phyloP scores from a whole-genome alignment of 441 rosid species.

The Omphalea diandra region DNA sequence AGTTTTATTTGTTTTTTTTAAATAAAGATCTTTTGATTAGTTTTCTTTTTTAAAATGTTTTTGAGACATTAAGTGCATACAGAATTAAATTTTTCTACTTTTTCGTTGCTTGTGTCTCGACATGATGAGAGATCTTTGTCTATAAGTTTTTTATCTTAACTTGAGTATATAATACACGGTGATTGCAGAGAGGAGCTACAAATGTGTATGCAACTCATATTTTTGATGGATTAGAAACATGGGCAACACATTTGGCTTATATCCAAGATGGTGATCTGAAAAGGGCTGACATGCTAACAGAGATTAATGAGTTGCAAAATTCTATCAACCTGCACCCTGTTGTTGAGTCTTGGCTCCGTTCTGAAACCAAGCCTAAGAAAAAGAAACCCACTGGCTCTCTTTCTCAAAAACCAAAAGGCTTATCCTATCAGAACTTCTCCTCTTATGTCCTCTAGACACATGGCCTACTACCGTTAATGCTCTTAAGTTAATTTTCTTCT shows the following conservation, averaged over 20 bases:
- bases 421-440: constrained; percentile 59
- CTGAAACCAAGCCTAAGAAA: constrained; percentile 68
- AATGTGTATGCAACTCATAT: constrained; percentile 92
- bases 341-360: constrained; percentile 87
- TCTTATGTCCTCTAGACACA: constrained; percentile 83
- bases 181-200: constrained; percentile 74
- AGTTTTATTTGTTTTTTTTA: too few relatives aligned
- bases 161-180: not conserved
- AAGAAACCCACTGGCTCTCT: constrained; percentile 39
- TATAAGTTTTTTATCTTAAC: not conserved
- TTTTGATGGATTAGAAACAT: constrained; percentile 81
- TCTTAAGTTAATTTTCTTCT: not conserved
- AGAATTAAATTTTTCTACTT: not conserved
- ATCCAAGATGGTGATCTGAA: constrained; percentile 79
- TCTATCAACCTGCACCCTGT: constrained; percentile 75
- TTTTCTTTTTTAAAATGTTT: too few relatives aligned
- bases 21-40: not conserved
- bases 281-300: constrained; percentile 52
- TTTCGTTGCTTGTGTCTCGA: not conserved
- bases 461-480: constrained; percentile 84
- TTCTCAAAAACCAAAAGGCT: constrained; percentile 38
- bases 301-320: constrained; percentile 56
- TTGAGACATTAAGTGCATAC: too few relatives aligned
- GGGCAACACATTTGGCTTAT: constrained; percentile 90
- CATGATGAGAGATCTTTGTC: not conserved